Base-by-base conservation (phyloP, 202 grass and related monocot species). In the Brachypodium distachyon region DNA sequence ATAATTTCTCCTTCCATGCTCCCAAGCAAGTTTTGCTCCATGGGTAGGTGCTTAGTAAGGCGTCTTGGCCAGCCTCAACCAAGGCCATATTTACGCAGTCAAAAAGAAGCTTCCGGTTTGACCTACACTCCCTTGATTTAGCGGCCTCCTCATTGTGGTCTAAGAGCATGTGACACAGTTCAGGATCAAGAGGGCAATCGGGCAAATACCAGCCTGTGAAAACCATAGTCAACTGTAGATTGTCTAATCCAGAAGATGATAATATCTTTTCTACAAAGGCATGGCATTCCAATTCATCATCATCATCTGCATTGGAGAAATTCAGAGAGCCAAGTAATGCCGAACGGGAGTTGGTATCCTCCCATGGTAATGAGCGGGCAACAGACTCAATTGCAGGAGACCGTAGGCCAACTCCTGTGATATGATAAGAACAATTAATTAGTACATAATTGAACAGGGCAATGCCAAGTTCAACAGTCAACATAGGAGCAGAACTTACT, bases 81-180 rank as follows among this genome's bases (percentile, higher is more conserved):
- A 97, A 61, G 6, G 89, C 53, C 61, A 77, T 66, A 38, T 92
- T 97, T 44, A 94, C 95, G 59, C 77, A 88, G 56, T 97, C 89
- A 29, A 97, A 94, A 47, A 97, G 36, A 51, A 97, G 87, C 89
- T 82, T 92, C 63, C 90, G 89, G 78, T 84, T 92, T 4, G 95
- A 86, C 34, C 77, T 77, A 61, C 87, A 84, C 82, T 97, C 89
- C 77, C 86, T 85, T 3, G 81, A 91, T 73, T 87, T 97, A 26
- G 91, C 86, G 12, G 82, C 82, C 72, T 94, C 95, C 52, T 89
- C 89, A 71, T 90, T 90, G 37, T 71, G 82, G 67, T 92, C 84
- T 70, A 94, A 61, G 58, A 97, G 81, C 38, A 84, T 84, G 40
- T 90, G 87, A 6, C 92, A 76, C 54, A 94, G 82, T 28, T 65